phyloP scores from a whole-genome alignment of 2,329 filamentous ascomycete genomes.

The Alternaria atra region DNA sequence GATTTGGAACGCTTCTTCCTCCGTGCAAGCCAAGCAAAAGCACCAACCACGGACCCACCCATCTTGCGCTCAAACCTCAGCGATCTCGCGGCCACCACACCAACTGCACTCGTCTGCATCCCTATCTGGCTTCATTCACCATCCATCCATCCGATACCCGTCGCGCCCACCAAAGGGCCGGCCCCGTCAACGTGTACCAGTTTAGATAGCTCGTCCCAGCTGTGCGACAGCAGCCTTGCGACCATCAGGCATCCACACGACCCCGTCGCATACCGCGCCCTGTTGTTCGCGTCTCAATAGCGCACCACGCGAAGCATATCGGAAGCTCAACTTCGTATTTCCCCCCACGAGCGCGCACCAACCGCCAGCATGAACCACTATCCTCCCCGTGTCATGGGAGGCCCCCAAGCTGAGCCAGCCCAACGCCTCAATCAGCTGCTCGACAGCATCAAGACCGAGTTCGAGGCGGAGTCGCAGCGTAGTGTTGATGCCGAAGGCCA shows the following conservation, averaged over 20 bases:
- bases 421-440: conserved; percentile 88
- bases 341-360: conserved; percentile 2
- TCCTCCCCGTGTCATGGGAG: conserved; percentile 83
- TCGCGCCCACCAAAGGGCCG: conserved; percentile 38
- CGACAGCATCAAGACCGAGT: conserved; percentile 89
- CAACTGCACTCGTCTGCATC: conserved; percentile 22
- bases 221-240: conserved; percentile 35
- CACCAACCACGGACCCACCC: conserved; percentile 26
- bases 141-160: conserved; percentile 28
- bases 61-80: conserved; percentile 28
- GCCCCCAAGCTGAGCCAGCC: conserved; percentile 64
- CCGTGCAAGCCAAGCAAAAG: conserved; percentile 22
- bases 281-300: conserved; percentile 14
- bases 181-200: conserved; percentile 17
- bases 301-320: conserved; percentile 12
- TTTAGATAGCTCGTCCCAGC: conserved; percentile 17
- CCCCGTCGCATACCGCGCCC: conserved; percentile 27
- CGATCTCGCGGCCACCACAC: conserved; percentile 18
- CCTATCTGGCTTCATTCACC: conserved; percentile 13
- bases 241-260: conserved; percentile 19
- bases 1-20: conserved; percentile 18
- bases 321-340: neutral
- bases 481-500: conserved; percentile 91
- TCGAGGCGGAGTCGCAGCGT: conserved; percentile 82
- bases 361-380: conserved; percentile 71